A percentile compares a stretch with the other conserved stretches of the same genome.
Evolutionary conservation across 805 yeast species (phyloP).

Genomic region (Citeromyces matritensis): DNA sequence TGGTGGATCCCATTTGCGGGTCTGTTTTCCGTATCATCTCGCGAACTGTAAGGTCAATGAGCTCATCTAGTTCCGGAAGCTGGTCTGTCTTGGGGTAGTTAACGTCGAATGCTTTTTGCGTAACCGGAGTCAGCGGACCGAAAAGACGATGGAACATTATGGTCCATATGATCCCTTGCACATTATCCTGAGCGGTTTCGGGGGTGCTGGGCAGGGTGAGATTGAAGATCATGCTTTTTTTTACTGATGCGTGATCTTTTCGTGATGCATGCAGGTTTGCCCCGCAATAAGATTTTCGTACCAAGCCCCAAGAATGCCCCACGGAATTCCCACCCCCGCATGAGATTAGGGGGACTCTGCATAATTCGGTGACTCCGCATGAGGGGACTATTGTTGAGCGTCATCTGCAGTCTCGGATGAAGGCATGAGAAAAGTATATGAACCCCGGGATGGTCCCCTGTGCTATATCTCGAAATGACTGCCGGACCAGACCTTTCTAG

Average conservation of each 20-base stretch:
- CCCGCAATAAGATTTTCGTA: background rate
- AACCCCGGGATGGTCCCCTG: too few relatives aligned
- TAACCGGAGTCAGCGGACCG: constrained; percentile 44
- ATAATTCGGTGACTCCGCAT: too few relatives aligned
- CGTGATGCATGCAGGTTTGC: background rate
- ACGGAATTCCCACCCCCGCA: background rate
- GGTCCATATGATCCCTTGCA: constrained; percentile 48
- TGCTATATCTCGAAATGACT: too few relatives aligned
- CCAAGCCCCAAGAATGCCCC: background rate
- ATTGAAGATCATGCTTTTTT: constrained; percentile 24
- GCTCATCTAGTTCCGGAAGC: constrained; percentile 29
- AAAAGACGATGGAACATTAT: constrained; percentile 57
- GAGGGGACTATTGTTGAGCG: too few relatives aligned
- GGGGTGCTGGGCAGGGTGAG: constrained; percentile 34
- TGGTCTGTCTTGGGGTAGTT: constrained; percentile 36
- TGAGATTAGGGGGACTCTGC: too few relatives aligned
- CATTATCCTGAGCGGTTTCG: constrained; percentile 36
- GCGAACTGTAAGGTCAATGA: constrained; percentile 19
- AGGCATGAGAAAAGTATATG: too few relatives aligned
- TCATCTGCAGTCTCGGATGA: too few relatives aligned
- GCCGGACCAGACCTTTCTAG: constrained; percentile 14
- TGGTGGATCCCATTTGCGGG: background rate
- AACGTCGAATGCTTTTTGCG: constrained; percentile 38
- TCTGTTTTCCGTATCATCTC: constrained; percentile 9
- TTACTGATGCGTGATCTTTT: background rate